Conservation (phyloP, 129 eudicot genomes). For the Flaveria robusta region DNA sequence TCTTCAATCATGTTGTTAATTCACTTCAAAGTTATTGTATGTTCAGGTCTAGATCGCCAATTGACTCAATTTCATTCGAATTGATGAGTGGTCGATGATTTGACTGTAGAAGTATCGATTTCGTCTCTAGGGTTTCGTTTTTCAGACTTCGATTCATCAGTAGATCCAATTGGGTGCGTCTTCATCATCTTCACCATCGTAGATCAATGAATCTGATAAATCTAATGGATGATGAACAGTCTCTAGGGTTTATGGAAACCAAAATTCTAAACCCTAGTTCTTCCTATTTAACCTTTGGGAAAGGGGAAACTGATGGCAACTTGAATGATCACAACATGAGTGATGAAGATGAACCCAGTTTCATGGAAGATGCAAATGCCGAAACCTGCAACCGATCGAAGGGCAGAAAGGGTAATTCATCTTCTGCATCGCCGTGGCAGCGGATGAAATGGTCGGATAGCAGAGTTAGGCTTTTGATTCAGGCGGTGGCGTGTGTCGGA, state of each 20-base stretch:
- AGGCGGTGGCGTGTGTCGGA: slow-evolving; percentile 66
- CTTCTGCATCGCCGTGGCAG: slow-evolving; percentile 49
- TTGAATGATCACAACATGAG: slow-evolving; percentile 36
- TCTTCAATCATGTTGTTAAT: neutral
- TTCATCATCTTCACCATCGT: neutral
- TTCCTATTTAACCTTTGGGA: slow-evolving; percentile 46
- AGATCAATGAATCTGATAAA: slow-evolving; percentile 34
- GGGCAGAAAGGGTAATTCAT: slow-evolving; percentile 41
- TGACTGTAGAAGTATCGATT: too few species aligned
- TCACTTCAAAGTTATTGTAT: neutral
- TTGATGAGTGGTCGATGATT: slow-evolving; percentile 25
- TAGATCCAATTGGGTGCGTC: slow-evolving; percentile 31
- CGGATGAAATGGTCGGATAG: slow-evolving; percentile 78
- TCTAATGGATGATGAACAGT: slow-evolving; percentile 40
- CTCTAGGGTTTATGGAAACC: slow-evolving; percentile 45
- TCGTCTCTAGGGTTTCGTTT: too few species aligned
- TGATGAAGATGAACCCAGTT: slow-evolving; percentile 65
- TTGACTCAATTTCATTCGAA: neutral
- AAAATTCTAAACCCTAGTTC: slow-evolving; percentile 40
- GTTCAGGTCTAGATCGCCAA: too few species aligned
- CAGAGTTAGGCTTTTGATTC: slow-evolving; percentile 60
- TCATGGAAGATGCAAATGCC: slow-evolving; percentile 42
- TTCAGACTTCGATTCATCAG: slow-evolving; percentile 27
- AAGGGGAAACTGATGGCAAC: slow-evolving; percentile 32
- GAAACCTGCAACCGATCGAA: slow-evolving; percentile 32